Evolutionary conservation across 202 grass and related monocot genomes (phyloP), one percentile per base, ranked within the genome.

Genomic region (Panicum hallii): DNA sequence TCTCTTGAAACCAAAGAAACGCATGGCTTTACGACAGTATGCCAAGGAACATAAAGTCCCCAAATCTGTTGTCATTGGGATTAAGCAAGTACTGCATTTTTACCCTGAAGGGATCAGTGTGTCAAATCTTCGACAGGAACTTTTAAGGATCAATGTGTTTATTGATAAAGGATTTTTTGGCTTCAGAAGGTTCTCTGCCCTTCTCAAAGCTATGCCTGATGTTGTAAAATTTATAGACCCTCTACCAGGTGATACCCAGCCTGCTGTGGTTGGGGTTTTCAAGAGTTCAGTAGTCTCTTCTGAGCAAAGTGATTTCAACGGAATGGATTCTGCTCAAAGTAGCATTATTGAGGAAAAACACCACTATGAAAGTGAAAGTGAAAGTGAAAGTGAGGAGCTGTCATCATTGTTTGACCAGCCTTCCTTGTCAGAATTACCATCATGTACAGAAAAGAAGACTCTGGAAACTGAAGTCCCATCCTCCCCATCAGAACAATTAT

Each of bases 41-140:
- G 73, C 50, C 36, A 83, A 81, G 81, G 67, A 55, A 12, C 65
- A 41, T 72, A 8, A 47, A 67, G 52, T 94, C 67, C 93, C 96
- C 22, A 79, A 83, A 68, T 69, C 57, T 5, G 77, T 79, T 20
- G 63, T 92, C 10, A 66, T 63, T 53, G 84, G 56, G 22, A 82
- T 99, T 42, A 69, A 54, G n/a, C 75, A 88, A 65, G 58, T 81
- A 56, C 67, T 99, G 19, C 26, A 42, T 13, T 71, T 69, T 28
- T 88, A 91, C 90, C 93, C 91, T 82, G 53, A 87, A 80, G 93
- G 93, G 19, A 70, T 99, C 11, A 38, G 2, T 46, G 57, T 96
- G 83, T 84, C 86, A 11, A 1, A 44, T 2, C 79, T 99, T 48
- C 67, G 64, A 72, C 0, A 0, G 17, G 68, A 92, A 58, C 90